These are phyloP conservation scores for Pestalotiopsis sp. DNA, from an alignment of 2,329 filamentous ascomycete species.

Conservation along the genomic window DNA sequence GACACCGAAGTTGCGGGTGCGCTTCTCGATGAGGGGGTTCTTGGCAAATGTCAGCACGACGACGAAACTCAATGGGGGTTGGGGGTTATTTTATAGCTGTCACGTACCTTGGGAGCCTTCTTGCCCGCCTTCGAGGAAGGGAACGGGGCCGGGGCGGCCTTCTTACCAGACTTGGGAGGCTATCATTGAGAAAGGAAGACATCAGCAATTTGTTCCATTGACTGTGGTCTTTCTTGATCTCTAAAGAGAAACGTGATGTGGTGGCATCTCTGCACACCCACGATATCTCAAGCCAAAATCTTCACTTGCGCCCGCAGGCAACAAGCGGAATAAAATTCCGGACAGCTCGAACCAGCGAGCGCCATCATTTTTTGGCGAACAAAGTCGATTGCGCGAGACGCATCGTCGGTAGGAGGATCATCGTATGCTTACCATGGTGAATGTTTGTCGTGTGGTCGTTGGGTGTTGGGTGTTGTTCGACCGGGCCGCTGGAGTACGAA, in stretches of 20 bases:
- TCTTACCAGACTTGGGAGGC: conserved; percentile 98
- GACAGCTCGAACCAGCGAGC: conserved; percentile 36
- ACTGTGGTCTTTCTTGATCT: conserved; percentile 84
- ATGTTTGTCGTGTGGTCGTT: conserved; percentile 54
- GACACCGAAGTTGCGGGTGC: conserved; percentile 95
- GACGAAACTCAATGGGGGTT: neutral
- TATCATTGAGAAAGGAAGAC: conserved; percentile 99
- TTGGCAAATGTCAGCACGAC: conserved; percentile 41
- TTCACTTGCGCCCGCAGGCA: conserved; percentile 53
- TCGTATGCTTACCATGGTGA: conserved; percentile 63
- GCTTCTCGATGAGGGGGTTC: conserved; percentile 99
- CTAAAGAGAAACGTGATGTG: conserved; percentile 71
- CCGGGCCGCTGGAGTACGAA: conserved; percentile 37
- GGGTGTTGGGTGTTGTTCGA: conserved; percentile 41
- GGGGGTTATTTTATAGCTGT: neutral
- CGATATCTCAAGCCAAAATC: conserved; percentile 65
- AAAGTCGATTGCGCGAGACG: conserved; percentile 27
- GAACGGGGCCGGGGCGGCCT: conserved; percentile 96
- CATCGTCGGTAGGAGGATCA: conserved; percentile 32
- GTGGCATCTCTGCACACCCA: conserved; percentile 54
- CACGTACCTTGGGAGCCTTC: conserved; percentile 94
- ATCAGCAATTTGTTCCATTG: conserved; percentile 86
- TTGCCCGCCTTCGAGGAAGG: conserved; percentile 91
- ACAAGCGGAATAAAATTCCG: conserved; percentile 39
- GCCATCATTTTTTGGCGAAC: conserved; percentile 26